phyloP scores from a whole-genome alignment of 2,329 filamentous ascomycete species.

The Penicillium sp. region DNA sequence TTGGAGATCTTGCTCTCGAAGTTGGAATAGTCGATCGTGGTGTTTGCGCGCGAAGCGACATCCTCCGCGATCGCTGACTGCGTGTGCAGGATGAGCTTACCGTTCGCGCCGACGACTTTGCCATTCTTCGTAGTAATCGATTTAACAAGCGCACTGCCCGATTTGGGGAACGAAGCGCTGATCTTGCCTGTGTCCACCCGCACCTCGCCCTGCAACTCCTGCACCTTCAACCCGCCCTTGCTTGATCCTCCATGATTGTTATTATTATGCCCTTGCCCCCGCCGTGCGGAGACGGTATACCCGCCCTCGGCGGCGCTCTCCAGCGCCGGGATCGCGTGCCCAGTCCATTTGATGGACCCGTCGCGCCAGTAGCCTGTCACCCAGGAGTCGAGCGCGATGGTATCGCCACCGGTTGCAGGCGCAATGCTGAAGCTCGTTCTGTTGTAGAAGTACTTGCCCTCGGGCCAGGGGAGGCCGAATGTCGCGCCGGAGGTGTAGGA shows the following conservation, averaged over 20 bases:
- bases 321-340: slow-evolving; percentile 57
- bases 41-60: slow-evolving; percentile 40
- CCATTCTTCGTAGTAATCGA: slow-evolving; percentile 40
- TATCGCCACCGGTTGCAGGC: slow-evolving; percentile 18
- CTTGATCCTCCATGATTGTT: not conserved
- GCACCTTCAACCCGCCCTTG: not conserved
- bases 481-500: slow-evolving; percentile 44
- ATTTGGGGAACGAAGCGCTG: slow-evolving; percentile 44
- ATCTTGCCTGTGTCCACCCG: slow-evolving; percentile 54
- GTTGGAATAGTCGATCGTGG: slow-evolving; percentile 47
- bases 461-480: slow-evolving; percentile 52
- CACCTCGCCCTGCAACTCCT: slow-evolving; percentile 32
- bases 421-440: slow-evolving; percentile 44
- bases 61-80: slow-evolving; percentile 54
- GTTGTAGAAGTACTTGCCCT: slow-evolving; percentile 45
- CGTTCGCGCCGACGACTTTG: slow-evolving; percentile 50
- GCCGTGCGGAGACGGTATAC: not conserved
- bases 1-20: slow-evolving; percentile 60
- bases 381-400: slow-evolving; percentile 57
- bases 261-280: not conserved
- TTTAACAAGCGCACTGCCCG: not conserved
- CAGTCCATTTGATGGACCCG: slow-evolving; percentile 66
- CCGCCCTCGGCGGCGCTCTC: slow-evolving; percentile 37
- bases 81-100: slow-evolving; percentile 59
- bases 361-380: slow-evolving; percentile 64